phyloP scores from a whole-genome alignment of 2,329 filamentous ascomycete genomes.

The Zymoseptoria pseudotritici region DNA sequence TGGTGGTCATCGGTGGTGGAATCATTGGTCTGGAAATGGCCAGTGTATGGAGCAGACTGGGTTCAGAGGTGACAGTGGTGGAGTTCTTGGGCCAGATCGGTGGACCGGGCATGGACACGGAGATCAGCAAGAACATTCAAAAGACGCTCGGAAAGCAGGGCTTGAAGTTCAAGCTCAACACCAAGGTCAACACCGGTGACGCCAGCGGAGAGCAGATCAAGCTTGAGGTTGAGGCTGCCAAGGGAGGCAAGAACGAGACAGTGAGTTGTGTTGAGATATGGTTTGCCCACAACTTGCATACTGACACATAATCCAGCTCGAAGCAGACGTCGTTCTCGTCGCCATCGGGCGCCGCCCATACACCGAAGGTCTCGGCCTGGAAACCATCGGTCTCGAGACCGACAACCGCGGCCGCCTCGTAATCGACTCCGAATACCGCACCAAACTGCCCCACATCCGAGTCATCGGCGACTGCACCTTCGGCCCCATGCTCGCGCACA shows the following conservation, averaged over 20 bases:
- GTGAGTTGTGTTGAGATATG: slow-evolving; percentile 44
- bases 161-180: slow-evolving; percentile 95
- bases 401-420: slow-evolving; percentile 92
- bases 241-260: slow-evolving; percentile 90
- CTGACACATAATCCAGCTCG: slow-evolving; percentile 52
- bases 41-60: slow-evolving; percentile 93
- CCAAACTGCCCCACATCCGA: slow-evolving; percentile 93
- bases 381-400: slow-evolving; percentile 85
- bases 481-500: slow-evolving; percentile 92
- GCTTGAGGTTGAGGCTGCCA: slow-evolving; percentile 81
- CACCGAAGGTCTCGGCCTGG: slow-evolving; percentile 81
- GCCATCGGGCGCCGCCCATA: slow-evolving; percentile 95
- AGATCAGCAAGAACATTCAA: slow-evolving; percentile 84
- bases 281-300: slow-evolving; percentile 1
- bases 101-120: slow-evolving; percentile 92
- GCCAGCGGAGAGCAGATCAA: slow-evolving; percentile 68
- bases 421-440: slow-evolving; percentile 98
- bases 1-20: slow-evolving; percentile 95
- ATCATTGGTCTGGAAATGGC: slow-evolving; percentile 98
- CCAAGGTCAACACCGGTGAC: slow-evolving; percentile 86
- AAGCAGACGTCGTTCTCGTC: slow-evolving; percentile 91
- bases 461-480: slow-evolving; percentile 95
- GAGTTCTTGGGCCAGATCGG: slow-evolving; percentile 96
- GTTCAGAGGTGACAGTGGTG: slow-evolving; percentile 90
- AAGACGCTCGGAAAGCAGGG: slow-evolving; percentile 95